Evolutionary conservation across 176 grass and related monocot genomes (phyloP).

Genomic region (Cenchrus purpureus): DNA sequence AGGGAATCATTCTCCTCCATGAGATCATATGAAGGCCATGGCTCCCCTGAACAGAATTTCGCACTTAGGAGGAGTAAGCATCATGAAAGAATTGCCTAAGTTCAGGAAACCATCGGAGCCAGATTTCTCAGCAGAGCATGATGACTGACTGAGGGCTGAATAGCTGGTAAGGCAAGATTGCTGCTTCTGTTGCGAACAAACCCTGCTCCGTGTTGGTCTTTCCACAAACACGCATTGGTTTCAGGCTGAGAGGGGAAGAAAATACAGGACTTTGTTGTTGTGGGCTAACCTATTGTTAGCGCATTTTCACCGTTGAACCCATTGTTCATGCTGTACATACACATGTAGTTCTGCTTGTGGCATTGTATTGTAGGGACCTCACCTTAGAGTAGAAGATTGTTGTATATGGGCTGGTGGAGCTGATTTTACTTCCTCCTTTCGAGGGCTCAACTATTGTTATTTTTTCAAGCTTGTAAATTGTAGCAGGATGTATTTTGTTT

Average conservation of each 20-base stretch:
- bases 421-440: conserved; percentile 17
- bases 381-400: conserved; percentile 4
- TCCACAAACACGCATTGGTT: neutral
- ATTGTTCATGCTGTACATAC: conserved; percentile 42
- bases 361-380: conserved; percentile 34
- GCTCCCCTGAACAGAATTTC: conserved; percentile 42
- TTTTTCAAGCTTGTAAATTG: conserved; percentile 23
- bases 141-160: conserved; percentile 51
- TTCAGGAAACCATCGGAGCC: conserved; percentile 87
- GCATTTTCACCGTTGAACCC: neutral
- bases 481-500: neutral
- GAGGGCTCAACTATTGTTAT: neutral
- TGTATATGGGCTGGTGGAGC: conserved; percentile 1
- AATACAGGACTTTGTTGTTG: neutral
- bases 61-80: conserved; percentile 48
- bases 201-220: neutral
- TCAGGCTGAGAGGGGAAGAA: neutral
- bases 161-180: neutral
- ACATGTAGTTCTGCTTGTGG: conserved; percentile 33
- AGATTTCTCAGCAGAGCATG: conserved; percentile 81
- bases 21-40: conserved; percentile 47
- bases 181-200: conserved; percentile 21
- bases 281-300: conserved; percentile 1
- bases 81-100: conserved; percentile 63
- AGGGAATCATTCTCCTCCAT: conserved; percentile 71